Conservation (phyloP, 2,329 filamentous ascomycete genomes). For the Fusarium nematophilum region DNA sequence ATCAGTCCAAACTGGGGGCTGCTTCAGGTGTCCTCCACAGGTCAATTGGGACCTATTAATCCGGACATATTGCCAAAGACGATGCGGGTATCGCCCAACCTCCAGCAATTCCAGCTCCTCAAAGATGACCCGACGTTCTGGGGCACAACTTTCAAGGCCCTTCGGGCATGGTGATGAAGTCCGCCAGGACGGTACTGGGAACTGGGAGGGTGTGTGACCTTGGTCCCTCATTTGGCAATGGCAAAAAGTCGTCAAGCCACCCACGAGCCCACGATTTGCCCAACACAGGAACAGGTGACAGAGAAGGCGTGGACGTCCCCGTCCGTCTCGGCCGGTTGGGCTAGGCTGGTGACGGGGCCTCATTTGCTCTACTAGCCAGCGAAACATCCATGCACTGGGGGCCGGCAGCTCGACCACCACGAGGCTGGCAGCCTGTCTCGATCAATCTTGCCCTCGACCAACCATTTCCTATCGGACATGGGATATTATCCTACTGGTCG, state of each 20-base stretch:
- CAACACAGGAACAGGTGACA: slow-evolving; percentile 17
- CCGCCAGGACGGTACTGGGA: slow-evolving; percentile 37
- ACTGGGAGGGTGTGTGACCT: slow-evolving; percentile 43
- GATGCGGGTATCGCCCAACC: slow-evolving; percentile 25
- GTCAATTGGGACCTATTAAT: slow-evolving; percentile 8
- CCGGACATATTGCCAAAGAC: slow-evolving; percentile 15
- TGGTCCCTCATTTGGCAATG: slow-evolving; percentile 50
- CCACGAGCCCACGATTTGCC: slow-evolving; percentile 17
- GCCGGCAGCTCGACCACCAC: slow-evolving; percentile 5
- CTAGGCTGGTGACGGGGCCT: slow-evolving; percentile 26
- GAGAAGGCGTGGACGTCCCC: background rate
- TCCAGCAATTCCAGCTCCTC: slow-evolving; percentile 22
- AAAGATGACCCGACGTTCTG: slow-evolving; percentile 21
- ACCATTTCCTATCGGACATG: no score
- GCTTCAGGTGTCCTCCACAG: slow-evolving; percentile 18
- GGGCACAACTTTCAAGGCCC: slow-evolving; percentile 12
- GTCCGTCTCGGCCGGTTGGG: slow-evolving; percentile 12
- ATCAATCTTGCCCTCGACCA: no score
- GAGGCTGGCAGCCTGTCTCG: slow-evolving; percentile 15
- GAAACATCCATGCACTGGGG: no score
- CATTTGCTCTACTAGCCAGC: no score
- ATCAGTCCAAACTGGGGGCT: slow-evolving; percentile 31
- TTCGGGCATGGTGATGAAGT: slow-evolving; percentile 35
- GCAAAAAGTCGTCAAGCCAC: slow-evolving; percentile 27
- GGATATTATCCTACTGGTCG: slow-evolving; percentile 4